Evolutionary conservation across 768 basidiomycete genomes (phyloP), one percentile per base, ranked within the genome.

Genomic region (Collybia sordida): DNA sequence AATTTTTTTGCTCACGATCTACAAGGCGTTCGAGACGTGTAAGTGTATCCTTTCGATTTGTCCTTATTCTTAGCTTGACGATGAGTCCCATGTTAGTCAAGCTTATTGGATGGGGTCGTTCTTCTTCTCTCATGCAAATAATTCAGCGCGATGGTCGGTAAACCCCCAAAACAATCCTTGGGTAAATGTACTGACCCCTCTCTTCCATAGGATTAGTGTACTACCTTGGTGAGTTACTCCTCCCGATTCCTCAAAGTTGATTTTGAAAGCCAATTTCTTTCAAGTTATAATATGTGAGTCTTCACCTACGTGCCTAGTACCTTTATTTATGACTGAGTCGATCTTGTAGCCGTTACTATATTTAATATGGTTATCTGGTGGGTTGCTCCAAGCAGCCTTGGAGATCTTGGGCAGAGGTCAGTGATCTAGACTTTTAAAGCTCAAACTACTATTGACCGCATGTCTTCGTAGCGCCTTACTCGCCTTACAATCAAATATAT

Each of bases 361-460:
- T 51, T 54, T 51, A 65, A 63, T 17, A 49, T 63, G 60, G 21
- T 52, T 59, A 50, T 63, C 59, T 28, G 62, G 61, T 60, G 58
- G 61, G 24, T 40, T 60, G n/a, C 58, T 61, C 39, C 61, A 59
- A 14, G 59, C 60, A 42, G 59, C 54, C 8, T 61, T 57, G 24
- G 61, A 63, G 53, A 47, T 17, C 49, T 63, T 23, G 61, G 59
- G 17, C 59, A 60, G 21, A 61, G 61, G 56, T 57, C 21, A 7
- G 52, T 42, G 11, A 23, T 14, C 5, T 21, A 8, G 5, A 12
- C 21, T 31, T 24, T 11, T n/a, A 21, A 4, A n/a, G 6, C 3
- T 28, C 23, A 18, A n/a, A 19, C 40, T 11, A 17, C 35, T 19
- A 41, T 8, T 6, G 9, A 17, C 19, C 14, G 27, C 21, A 7